Percentiles rank a stretch among this genome's conserved stretches.
Evolutionary conservation across 352 stramenopile species (phyloP).

Genomic region (Globisporangium alternatum): DNA sequence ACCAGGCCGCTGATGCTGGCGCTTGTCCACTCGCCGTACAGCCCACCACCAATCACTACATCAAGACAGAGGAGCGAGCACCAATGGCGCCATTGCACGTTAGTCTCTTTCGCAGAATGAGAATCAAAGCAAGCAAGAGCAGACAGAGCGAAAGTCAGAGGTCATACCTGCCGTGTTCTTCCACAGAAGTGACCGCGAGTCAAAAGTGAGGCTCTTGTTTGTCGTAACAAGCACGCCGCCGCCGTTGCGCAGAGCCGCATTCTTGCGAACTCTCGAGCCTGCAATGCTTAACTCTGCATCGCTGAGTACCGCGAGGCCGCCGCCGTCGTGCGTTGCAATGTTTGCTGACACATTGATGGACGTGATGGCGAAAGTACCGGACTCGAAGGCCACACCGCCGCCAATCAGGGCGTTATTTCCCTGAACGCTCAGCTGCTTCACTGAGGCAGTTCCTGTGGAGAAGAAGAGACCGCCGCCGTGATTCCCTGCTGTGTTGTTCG

Average conservation of each 20-base stretch:
- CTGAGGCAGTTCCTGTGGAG: conserved; percentile 11
- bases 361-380: conserved; percentile 17
- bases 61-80: background rate
- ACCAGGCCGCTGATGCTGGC: conserved; percentile 20
- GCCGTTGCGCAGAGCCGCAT: conserved; percentile 31
- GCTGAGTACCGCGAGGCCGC: conserved; percentile 43
- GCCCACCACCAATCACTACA: conserved; percentile 28
- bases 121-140: background rate
- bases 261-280: conserved; percentile 20
- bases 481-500: conserved; percentile 21
- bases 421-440: conserved; percentile 9
- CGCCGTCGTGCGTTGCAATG: conserved; percentile 29
- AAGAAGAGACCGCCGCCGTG: conserved; percentile 33
- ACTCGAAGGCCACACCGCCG: conserved; percentile 29
- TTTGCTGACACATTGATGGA: conserved; percentile 27
- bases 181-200: conserved; percentile 23
- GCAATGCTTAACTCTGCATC: conserved; percentile 18
- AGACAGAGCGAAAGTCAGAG: background rate
- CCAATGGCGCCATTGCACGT: background rate
- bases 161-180: conserved; percentile 34
- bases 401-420: conserved; percentile 34
- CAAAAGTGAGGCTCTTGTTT: conserved; percentile 35
- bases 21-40: conserved; percentile 26
- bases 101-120: background rate
- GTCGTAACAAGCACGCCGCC: conserved; percentile 41